Base-by-base conservation (phyloP, 2,329 filamentous ascomycete species). In the Didymella segeticola region DNA sequence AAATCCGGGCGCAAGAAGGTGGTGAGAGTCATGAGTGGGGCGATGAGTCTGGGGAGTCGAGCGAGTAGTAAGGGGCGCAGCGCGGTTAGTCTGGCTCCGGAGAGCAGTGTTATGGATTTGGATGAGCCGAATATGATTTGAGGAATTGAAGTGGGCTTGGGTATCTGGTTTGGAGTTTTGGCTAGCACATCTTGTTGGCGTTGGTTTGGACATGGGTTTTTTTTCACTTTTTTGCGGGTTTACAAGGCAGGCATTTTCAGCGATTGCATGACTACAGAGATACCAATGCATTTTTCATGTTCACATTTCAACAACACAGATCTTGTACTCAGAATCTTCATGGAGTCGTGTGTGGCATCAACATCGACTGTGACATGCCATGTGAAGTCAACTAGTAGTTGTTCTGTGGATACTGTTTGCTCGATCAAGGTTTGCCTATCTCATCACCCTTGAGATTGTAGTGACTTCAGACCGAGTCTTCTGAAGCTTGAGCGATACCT, bases 11-110 rank as follows among this genome's bases (percentile, higher is more conserved):
- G 77, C 31, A 80, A 79, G 67, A 81, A 80, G 64, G 76, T 81
- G 19, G 79, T 81, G 4, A 71, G 79, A 25, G 77, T 81, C 7
- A 68, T 80, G 71, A 80, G 78, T 61, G 79, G 79, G 2, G 79
- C 79, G 8, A 80, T 82, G 78, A 78, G 79, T 47, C 77, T 81
- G 45, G 73, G 74, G 31, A 59, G 54, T 26, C 57, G 68, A 23
- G 61, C 63, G 11, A 57, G 60, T 23, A 65, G 62, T 17, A 57
- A 64, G 51, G 67, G 67, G 39, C 68, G 71, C 19, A 75, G 71
- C 49, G 56, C 53, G 2, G 47, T 55, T 15, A 58, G 55, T 30
- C 30, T 71, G 45, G 66, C 66, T 26, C 68, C 70, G 23, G 69
- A 70, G 54, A 73, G 70, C 46, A 67, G 63, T 12, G 58, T 73